A percentile compares a stretch with the other conserved stretches of the same genome.
phyloP scores from a whole-genome alignment of 805 yeast species.

The Candida sonorensis region DNA sequence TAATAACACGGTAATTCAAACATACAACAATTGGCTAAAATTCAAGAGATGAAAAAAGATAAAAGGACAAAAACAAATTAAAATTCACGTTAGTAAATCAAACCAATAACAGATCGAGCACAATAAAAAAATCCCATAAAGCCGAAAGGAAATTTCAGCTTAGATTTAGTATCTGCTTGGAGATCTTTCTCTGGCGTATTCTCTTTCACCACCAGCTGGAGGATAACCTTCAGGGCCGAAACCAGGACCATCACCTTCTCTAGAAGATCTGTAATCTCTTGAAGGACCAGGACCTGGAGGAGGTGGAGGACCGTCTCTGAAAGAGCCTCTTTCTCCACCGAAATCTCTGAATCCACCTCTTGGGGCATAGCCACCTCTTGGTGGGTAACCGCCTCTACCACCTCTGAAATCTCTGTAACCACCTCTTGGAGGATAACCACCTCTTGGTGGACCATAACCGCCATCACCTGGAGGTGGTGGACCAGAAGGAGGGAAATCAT shows the following conservation, averaged over 20 bases:
- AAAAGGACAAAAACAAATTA: neutral
- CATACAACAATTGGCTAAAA: too few relatives aligned
- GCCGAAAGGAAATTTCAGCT: neutral
- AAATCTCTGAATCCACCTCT: constrained; percentile 24
- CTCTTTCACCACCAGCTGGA: constrained; percentile 35
- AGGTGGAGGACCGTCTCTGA: constrained; percentile 22
- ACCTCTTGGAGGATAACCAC: constrained; percentile 16
- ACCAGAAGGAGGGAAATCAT: constrained; percentile 1
- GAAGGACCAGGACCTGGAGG: too few relatives aligned
- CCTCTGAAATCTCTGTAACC: constrained; percentile 21
- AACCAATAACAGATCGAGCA: too few relatives aligned
- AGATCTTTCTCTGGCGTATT: constrained; percentile 63
- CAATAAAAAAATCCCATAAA: neutral
- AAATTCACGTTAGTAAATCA: too few relatives aligned
- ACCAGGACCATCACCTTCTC: constrained; percentile 31
- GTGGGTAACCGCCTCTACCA: constrained; percentile 22
- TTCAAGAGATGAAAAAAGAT: too few relatives aligned
- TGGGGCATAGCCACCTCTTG: constrained; percentile 22
- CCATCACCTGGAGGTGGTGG: constrained; percentile 43
- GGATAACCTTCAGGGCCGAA: constrained; percentile 26
- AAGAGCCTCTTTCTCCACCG: constrained; percentile 16
- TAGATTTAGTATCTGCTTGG: constrained; percentile 57
- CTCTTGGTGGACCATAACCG: constrained; percentile 24
- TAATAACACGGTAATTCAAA: too few relatives aligned
- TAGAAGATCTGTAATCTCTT: constrained; percentile 24